These are phyloP conservation scores for Vaccinium darrowii DNA, from an alignment of 148 eudicot species.

Conservation along the genomic window DNA sequence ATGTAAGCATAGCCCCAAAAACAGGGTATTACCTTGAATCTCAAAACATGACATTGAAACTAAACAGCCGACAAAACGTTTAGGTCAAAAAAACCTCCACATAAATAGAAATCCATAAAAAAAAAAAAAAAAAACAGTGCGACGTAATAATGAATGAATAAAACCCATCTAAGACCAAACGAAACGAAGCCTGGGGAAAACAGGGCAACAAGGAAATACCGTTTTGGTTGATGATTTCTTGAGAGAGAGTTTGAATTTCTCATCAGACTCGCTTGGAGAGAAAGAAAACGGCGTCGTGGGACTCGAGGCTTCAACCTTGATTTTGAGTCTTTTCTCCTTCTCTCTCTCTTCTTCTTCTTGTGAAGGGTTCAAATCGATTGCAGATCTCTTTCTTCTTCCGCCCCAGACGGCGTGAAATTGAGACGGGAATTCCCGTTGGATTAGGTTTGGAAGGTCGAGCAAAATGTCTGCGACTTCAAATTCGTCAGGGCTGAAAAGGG, in stretches of 20 bases:
- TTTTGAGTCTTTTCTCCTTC: not conserved
- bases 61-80: not conserved
- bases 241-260: not conserved
- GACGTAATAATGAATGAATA: not conserved
- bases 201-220: conserved; percentile 10
- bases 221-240: conserved; percentile 16
- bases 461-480: not conserved
- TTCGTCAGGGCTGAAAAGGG: not conserved
- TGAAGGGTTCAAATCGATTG: not conserved
- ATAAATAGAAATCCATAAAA: not conserved
- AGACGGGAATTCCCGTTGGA: not conserved
- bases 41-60: not conserved
- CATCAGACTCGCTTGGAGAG: conserved; percentile 23
- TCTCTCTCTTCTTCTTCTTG: not conserved
- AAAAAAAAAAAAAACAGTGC: not conserved
- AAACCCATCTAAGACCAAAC: not conserved
- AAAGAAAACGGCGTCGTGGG: conserved; percentile 22
- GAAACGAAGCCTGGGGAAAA: not conserved
- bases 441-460: not conserved
- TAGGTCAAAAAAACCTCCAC: not conserved
- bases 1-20: too few species aligned
- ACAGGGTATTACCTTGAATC: too few species aligned
- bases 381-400: not conserved
- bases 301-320: not conserved
- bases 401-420: not conserved